phyloP scores from a whole-genome alignment of 441 rosid genomes.

The Corymbia calophylla region DNA sequence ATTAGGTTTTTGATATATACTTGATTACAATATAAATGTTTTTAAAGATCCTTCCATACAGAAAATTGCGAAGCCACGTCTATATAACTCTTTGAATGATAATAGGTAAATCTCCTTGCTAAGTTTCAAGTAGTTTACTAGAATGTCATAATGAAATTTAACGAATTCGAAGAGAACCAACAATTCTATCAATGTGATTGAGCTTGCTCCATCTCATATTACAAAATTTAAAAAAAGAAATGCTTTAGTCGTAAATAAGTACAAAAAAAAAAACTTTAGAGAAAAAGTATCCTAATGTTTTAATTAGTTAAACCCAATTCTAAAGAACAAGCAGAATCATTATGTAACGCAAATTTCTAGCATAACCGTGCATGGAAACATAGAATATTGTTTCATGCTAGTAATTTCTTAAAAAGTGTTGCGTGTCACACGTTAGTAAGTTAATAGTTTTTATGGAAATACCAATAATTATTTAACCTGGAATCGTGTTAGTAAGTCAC shows the following conservation, averaged over 20 bases:
- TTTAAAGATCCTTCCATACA: background rate
- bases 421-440: background rate
- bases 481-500: background rate
- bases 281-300: no score
- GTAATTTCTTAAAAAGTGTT: background rate
- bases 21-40: background rate
- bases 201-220: background rate
- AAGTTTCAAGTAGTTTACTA: background rate
- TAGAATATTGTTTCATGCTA: background rate
- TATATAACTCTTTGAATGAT: background rate
- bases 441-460: background rate
- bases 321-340: background rate
- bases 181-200: background rate
- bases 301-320: background rate
- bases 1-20: background rate
- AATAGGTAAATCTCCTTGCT: background rate
- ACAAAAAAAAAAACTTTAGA: no score
- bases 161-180: background rate
- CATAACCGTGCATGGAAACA: background rate
- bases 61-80: background rate
- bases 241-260: background rate
- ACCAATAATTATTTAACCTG: background rate
- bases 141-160: background rate
- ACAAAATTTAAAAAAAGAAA: no score
- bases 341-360: background rate